Evolutionary conservation across 768 basidiomycete genomes (phyloP).

Genomic region (Tulasnella sp.): DNA sequence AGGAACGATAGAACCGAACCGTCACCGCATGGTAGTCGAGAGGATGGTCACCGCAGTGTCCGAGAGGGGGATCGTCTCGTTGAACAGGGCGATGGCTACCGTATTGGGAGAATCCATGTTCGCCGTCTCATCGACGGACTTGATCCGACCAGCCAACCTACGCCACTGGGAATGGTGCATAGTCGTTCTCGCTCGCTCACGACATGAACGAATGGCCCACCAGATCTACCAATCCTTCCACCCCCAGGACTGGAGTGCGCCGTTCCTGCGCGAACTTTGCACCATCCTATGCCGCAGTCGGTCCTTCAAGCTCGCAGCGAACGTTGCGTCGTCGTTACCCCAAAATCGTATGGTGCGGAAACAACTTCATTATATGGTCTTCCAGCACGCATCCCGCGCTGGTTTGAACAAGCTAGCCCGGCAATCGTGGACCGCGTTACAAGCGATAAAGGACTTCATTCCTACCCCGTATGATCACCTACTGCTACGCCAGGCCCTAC

Average conservation of each 20-base stretch:
- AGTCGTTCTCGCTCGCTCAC: constrained; percentile 8
- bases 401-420: background rate
- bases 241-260: background rate
- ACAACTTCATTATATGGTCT: background rate
- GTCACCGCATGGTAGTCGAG: too few species aligned
- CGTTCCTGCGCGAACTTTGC: background rate
- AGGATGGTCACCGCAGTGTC: background rate
- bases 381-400: background rate
- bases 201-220: background rate
- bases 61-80: background rate
- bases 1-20: background rate
- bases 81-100: background rate
- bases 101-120: background rate
- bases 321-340: background rate
- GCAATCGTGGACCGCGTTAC: constrained; percentile 1
- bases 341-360: background rate
- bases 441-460: background rate
- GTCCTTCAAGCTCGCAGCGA: background rate
- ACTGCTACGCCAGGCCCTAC: background rate
- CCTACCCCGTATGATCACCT: constrained; percentile 19
- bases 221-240: background rate
- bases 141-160: background rate
- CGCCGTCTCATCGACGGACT: background rate
- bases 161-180: constrained; percentile 22
- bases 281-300: background rate